Evolutionary conservation across 1,284 basidiomycete species (phyloP).

Genomic region (Vanrija sp.): DNA sequence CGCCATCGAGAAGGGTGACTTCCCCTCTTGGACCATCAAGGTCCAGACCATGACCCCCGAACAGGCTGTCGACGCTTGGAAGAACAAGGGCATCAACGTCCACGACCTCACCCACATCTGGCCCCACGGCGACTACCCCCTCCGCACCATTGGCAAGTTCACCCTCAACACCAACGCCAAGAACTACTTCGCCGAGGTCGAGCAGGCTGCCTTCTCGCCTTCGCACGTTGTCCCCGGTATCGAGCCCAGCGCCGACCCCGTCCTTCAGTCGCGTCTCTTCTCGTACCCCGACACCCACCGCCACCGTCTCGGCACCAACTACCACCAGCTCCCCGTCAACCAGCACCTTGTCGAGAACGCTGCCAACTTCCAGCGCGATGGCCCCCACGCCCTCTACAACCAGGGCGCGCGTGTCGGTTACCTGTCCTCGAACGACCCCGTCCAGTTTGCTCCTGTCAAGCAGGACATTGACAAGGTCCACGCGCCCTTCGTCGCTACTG

Average conservation of each 20-base stretch:
- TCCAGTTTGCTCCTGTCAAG: slow-evolving; percentile 30
- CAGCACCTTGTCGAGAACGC: slow-evolving; percentile 63
- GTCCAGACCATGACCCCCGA: slow-evolving; percentile 80
- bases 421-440: slow-evolving; percentile 61
- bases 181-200: slow-evolving; percentile 62
- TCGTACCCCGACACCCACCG: slow-evolving; percentile 93
- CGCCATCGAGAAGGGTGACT: slow-evolving; percentile 70
- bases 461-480: slow-evolving; percentile 54
- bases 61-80: slow-evolving; percentile 81
- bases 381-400: slow-evolving; percentile 60
- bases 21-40: slow-evolving; percentile 37
- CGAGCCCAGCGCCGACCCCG: slow-evolving; percentile 83
- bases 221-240: slow-evolving; percentile 81
- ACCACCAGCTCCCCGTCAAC: slow-evolving; percentile 85
- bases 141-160: slow-evolving; percentile 77
- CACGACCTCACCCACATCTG: slow-evolving; percentile 89
- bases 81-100: slow-evolving; percentile 44
- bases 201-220: slow-evolving; percentile 64
- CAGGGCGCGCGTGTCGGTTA: slow-evolving; percentile 84
- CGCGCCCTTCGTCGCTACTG: slow-evolving; percentile 69
- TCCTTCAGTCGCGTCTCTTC: slow-evolving; percentile 88
- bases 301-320: slow-evolving; percentile 66
- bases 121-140: slow-evolving; percentile 79
- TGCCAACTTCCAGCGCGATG: slow-evolving; percentile 72
- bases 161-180: slow-evolving; percentile 80